Conservation (phyloP, 768 basidiomycete species). For the Tricholoma furcatifolium region DNA sequence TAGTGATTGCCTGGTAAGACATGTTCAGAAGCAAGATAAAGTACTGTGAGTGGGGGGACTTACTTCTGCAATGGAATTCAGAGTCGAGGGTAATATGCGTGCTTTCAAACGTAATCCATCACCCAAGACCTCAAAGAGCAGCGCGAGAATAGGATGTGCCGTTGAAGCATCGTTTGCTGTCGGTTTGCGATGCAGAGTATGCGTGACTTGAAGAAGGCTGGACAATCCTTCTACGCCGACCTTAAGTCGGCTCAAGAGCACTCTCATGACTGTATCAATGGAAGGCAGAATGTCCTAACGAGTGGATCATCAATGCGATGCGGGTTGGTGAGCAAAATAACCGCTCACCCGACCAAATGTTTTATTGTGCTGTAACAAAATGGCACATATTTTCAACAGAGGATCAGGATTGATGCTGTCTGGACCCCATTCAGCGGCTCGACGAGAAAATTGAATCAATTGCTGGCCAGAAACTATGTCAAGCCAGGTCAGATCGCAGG, state of each 20-base stretch:
- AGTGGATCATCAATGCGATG: not conserved
- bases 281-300: slow-evolving; percentile 56
- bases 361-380: slow-evolving; percentile 61
- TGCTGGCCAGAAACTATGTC: slow-evolving; percentile 54
- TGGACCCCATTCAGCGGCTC: slow-evolving; percentile 53
- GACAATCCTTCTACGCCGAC: slow-evolving; percentile 43
- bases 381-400: slow-evolving; percentile 47
- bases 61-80: slow-evolving; percentile 57
- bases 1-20: slow-evolving; percentile 22
- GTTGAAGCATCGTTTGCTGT: slow-evolving; percentile 22
- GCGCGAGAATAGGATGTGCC: slow-evolving; percentile 34
- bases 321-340: not conserved
- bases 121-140: slow-evolving; percentile 49
- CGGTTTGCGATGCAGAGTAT: slow-evolving; percentile 39
- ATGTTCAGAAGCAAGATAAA: not conserved
- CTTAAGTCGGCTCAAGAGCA: slow-evolving; percentile 46
- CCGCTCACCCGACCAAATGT: slow-evolving; percentile 48
- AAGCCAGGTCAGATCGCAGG: slow-evolving; percentile 1
- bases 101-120: slow-evolving; percentile 56
- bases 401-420: slow-evolving; percentile 54
- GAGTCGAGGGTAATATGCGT: slow-evolving; percentile 45
- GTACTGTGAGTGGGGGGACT: not conserved
- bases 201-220: slow-evolving; percentile 47
- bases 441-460: slow-evolving; percentile 51
- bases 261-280: slow-evolving; percentile 61